Evolutionary conservation across 192 early-diverging fungal genomes (phyloP).

Genomic region (Fimicolochytrium jonesii): DNA sequence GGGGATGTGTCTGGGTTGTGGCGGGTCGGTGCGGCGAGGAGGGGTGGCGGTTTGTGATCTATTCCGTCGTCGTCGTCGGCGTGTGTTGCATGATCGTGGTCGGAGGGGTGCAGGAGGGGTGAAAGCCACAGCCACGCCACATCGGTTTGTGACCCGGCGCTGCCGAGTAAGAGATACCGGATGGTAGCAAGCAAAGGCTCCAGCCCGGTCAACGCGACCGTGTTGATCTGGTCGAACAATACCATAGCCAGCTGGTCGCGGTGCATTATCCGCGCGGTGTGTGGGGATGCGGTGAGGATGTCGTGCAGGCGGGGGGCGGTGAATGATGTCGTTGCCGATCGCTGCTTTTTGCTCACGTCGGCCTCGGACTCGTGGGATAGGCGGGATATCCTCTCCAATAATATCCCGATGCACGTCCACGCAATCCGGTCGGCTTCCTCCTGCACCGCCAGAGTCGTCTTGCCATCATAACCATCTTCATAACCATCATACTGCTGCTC

Average conservation of each 20-base stretch:
- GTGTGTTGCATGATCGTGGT: neutral
- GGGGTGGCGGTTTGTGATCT: neutral
- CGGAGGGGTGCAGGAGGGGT: neutral
- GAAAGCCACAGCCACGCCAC: neutral
- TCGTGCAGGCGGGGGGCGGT: neutral
- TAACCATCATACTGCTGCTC: too few relatives aligned
- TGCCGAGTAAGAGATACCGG: conserved; percentile 9
- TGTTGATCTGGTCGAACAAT: conserved; percentile 20
- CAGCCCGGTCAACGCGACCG: conserved; percentile 2
- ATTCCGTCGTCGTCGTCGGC: neutral
- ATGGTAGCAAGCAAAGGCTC: conserved; percentile 8
- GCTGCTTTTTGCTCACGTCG: neutral
- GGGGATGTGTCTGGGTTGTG: conserved; percentile 16
- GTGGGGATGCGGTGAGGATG: conserved; percentile 10
- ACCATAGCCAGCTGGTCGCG: conserved; percentile 18
- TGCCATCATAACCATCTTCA: too few relatives aligned
- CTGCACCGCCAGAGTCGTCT: too few relatives aligned
- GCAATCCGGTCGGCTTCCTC: conserved; percentile 20
- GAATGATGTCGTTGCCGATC: neutral
- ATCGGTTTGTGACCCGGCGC: neutral
- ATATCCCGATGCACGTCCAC: conserved; percentile 11
- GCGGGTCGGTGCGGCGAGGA: neutral
- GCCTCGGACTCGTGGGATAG: neutral
- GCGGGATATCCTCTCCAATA: conserved; percentile 7
- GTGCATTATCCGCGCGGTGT: neutral